These are phyloP conservation scores for Phytophthora agathidicida DNA, from an alignment of 352 stramenopile genomes.

Conservation along the genomic window DNA sequence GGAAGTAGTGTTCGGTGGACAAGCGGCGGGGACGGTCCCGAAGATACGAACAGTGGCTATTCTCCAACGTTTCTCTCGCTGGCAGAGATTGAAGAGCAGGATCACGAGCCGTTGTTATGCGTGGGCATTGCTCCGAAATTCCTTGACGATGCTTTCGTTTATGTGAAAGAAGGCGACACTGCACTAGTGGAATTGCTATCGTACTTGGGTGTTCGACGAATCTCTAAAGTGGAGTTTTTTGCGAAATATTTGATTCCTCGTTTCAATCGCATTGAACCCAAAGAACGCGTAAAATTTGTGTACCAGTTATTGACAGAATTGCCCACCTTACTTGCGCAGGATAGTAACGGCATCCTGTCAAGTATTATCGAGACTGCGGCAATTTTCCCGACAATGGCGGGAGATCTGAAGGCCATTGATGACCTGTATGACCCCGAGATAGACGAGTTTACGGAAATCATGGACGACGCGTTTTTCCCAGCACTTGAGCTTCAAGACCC, in stretches of 20 bases:
- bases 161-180: slow-evolving; percentile 50
- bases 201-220: slow-evolving; percentile 36
- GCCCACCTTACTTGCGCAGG: slow-evolving; percentile 41
- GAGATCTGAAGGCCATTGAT: slow-evolving; percentile 59
- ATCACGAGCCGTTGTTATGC: slow-evolving; percentile 36
- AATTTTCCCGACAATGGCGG: slow-evolving; percentile 68
- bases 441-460: slow-evolving; percentile 68
- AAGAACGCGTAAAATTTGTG: slow-evolving; percentile 46
- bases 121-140: slow-evolving; percentile 50
- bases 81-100: slow-evolving; percentile 13
- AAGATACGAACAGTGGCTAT: slow-evolving; percentile 18
- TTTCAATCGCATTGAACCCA: slow-evolving; percentile 37
- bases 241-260: slow-evolving; percentile 55
- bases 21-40: slow-evolving; percentile 8
- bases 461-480: slow-evolving; percentile 75
- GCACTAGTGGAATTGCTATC: slow-evolving; percentile 33
- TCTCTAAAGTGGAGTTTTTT: slow-evolving; percentile 63
- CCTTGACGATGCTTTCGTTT: slow-evolving; percentile 58
- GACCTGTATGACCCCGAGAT: slow-evolving; percentile 80
- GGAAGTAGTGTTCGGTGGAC: slow-evolving; percentile 33
- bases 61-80: slow-evolving; percentile 39
- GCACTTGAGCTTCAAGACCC: slow-evolving; percentile 61
- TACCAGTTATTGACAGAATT: slow-evolving; percentile 54
- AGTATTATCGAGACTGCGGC: slow-evolving; percentile 47
- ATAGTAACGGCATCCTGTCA: slow-evolving; percentile 45